Evolutionary conservation across 2,329 filamentous ascomycete genomes (phyloP), one percentile per base, ranked within the genome.

Genomic region (Fusarium cicatricum): DNA sequence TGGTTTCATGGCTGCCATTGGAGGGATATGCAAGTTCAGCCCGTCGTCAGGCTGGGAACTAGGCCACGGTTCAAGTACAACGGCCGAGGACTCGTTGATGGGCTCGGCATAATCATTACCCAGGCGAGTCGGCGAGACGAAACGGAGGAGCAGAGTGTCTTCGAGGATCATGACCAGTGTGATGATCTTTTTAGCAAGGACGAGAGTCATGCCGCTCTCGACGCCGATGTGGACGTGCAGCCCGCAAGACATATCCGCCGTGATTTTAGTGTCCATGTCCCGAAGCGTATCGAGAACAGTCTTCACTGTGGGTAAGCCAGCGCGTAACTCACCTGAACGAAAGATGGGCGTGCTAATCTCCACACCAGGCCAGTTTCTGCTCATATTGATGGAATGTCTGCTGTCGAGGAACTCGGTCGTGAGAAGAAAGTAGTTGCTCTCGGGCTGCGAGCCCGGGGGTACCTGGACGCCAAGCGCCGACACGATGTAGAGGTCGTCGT

Each of bases 151-250:
- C 9, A 71, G 47, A 1, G 54, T 38, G 2, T 41, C 40, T 28
- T 71, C 69, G 1, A 71, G 26, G 3, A 70, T 21, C 34, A 64
- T 37, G 0, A 62, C 55, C 0, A 71, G 45, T 0, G 69, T 66
- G 1, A 59, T 33, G 14, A 69, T 52, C 46, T 62, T 71, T 17
- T 71, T 62, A 2, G 67, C 67, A 2, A 67, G 38, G 1, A 47
- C 29, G 4, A 70, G 41, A 1, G 44, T 59, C 61, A 71, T 65
- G 15, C 67, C 69, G 1, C 16, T 32, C 12, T 57, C 50, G 10
- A 62, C 44, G 10, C 69, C 68, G 2, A 70, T 56, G 10, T 71
- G 68, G 4, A 71, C 42, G 23, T 70, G 67, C 29, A 71, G 50
- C 3, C 69, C 67, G 15, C 69, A 71, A 3, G 47, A 52, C 3